Evolutionary conservation across 441 rosid species (phyloP), one percentile per base, ranked within the genome.

Genomic region (Euphorbia corollata): DNA sequence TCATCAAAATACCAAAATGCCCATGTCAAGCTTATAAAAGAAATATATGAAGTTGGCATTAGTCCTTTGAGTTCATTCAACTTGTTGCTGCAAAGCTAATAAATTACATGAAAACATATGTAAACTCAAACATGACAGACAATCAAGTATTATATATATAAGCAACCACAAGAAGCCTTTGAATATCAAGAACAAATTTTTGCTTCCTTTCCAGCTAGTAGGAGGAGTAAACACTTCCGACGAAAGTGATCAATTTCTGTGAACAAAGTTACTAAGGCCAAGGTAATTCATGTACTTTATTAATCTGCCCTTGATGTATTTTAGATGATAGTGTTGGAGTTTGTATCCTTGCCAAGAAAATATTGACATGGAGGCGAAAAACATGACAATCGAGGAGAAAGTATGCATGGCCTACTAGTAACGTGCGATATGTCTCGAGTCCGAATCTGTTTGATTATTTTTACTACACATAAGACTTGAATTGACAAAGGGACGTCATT

Each of bases 81-180:
- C 64, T 15, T 38, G 43, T 36, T 63, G 19, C 34, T 58, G 63
- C n/a, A 59, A 73, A 43, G 68, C 68, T 58, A 56, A 55, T 71
- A 68, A 67, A 59, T 75, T 66, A 61, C 70, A 74, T 64, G 30
- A 48, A 39, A 30, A 59, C 23, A 62, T 69, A 55, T 61, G 56
- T 53, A 68, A 51, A 68, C 22, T 61, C 56, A 62, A 64, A 70
- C 67, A 60, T 23, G 55, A 41, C 61, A 56, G 57, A 41, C 77
- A 69, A 78, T 81, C 84, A 83, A 81, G 73, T 70, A 36, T 59
- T 50, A 78, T 76, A n/a, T n/a, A n/a, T n/a, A n/a, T 71, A 24
- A 79, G 78, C 74, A 24, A 71, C 50, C 10, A 18, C 72, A 45
- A 77, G 73, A 41, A 71, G 64, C 74, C 59, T 55, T 38, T 55